Percentiles rank a stretch among this genome's conserved stretches.
Evolutionary conservation across 1,284 basidiomycete species (phyloP).

Genomic region (Singerocomus rubriflavus): DNA sequence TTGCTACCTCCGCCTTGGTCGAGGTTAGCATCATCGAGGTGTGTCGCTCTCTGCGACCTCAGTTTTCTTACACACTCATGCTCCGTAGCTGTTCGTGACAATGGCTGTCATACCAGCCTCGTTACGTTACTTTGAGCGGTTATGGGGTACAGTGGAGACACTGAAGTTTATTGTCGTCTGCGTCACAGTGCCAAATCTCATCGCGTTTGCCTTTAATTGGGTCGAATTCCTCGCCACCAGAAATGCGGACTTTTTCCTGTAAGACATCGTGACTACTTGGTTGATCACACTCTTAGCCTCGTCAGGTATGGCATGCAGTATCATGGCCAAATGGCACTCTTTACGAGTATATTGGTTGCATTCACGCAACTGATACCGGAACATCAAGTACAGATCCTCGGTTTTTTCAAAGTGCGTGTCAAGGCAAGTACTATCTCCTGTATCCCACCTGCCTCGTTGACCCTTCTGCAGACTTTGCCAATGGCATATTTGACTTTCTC

Average conservation of each 20-base stretch:
- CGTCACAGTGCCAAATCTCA: slow-evolving; percentile 81
- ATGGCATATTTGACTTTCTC: slow-evolving; percentile 93
- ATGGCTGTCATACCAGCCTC: slow-evolving; percentile 79
- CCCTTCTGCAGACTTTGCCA: slow-evolving; percentile 68
- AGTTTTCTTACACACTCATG: slow-evolving; percentile 16
- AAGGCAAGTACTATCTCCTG: slow-evolving; percentile 59
- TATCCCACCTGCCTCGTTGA: background rate
- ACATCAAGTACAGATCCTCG: slow-evolving; percentile 92
- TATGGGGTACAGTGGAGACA: slow-evolving; percentile 90
- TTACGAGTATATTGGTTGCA: slow-evolving; percentile 87
- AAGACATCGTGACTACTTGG: slow-evolving; percentile 33
- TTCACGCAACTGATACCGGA: slow-evolving; percentile 98
- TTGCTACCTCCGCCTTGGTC: slow-evolving; percentile 83
- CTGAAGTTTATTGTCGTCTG: slow-evolving; percentile 83
- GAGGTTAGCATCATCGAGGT: slow-evolving; percentile 87
- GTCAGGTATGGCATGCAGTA: slow-evolving; percentile 83
- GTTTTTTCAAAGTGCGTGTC: slow-evolving; percentile 81
- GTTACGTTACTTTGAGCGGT: slow-evolving; percentile 85
- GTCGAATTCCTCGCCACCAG: slow-evolving; percentile 69
- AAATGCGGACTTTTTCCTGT: slow-evolving; percentile 74
- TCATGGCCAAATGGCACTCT: slow-evolving; percentile 91
- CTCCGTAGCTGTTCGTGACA: slow-evolving; percentile 68
- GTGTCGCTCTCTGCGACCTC: slow-evolving; percentile 28
- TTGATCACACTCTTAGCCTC: slow-evolving; percentile 11
- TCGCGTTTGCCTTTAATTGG: slow-evolving; percentile 81